Evolutionary conservation across 2,329 filamentous ascomycete species (phyloP).

Genomic region (Penicillium brevicompactum): DNA sequence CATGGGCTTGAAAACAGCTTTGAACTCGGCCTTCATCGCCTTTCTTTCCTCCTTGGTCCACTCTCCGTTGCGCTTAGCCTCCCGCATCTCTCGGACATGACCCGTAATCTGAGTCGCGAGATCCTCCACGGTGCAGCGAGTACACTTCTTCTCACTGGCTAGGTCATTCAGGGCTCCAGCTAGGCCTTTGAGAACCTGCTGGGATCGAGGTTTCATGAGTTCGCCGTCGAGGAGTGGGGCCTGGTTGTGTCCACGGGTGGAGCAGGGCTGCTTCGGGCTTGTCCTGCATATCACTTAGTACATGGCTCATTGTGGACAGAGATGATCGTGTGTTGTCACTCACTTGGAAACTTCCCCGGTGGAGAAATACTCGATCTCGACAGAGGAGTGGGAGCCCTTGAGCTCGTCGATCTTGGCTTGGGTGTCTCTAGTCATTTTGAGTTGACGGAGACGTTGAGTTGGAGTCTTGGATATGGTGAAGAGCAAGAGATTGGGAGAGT

Average conservation of each 20-base stretch:
- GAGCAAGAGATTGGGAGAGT: background rate
- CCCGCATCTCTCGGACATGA: conserved; percentile 4
- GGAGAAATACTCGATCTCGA: background rate
- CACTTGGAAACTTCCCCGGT: background rate
- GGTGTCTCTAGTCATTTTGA: background rate
- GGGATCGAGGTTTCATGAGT: conserved; percentile 2
- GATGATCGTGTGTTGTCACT: background rate
- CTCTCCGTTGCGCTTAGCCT: conserved; percentile 6
- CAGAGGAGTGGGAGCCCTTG: background rate
- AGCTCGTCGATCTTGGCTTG: background rate
- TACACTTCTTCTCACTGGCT: conserved; percentile 7
- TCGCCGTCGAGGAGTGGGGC: conserved; percentile 6
- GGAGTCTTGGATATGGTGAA: background rate
- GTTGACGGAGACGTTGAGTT: background rate
- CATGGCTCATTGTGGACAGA: background rate
- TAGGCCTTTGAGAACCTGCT: conserved; percentile 1
- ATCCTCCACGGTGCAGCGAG: conserved; percentile 11
- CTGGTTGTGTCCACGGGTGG: conserved; percentile 6
- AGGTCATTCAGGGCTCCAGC: conserved; percentile 8
- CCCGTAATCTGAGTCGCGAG: conserved; percentile 1
- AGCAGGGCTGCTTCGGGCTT: conserved; percentile 1
- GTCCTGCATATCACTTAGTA: background rate
- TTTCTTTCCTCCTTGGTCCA: conserved; percentile 15
- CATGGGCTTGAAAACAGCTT: conserved; percentile 5
- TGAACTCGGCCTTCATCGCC: conserved; percentile 9